These are phyloP conservation scores for Penicillium alfredii DNA, from an alignment of 495 filamentous ascomycete genomes.

Conservation along the genomic window DNA sequence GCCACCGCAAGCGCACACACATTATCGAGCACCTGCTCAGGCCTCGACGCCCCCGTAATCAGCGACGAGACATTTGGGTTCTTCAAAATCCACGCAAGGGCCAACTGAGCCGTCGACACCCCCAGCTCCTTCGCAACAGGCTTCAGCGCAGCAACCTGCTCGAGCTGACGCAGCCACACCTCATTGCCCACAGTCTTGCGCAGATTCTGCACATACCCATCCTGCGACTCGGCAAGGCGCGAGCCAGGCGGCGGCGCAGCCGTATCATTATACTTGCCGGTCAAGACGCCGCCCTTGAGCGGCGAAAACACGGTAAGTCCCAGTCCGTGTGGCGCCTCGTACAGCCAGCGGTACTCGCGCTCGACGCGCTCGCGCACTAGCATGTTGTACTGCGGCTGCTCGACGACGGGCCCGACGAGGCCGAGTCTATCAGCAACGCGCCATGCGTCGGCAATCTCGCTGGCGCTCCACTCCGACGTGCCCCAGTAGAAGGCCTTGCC, in stretches of 20 bases:
- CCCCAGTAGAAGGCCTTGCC: conserved; percentile 90
- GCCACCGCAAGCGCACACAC: conserved; percentile 55
- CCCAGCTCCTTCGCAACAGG: conserved; percentile 63
- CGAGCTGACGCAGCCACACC: conserved; percentile 16
- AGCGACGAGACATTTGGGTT: conserved; percentile 68
- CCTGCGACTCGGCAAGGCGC: conserved; percentile 37
- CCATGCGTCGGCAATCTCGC: conserved; percentile 74
- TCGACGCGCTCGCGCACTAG: conserved; percentile 67
- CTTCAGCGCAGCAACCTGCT: conserved; percentile 39
- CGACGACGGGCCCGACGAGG: conserved; percentile 74
- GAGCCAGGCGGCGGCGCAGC: conserved; percentile 30
- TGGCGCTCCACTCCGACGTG: conserved; percentile 79
- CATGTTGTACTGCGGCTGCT: conserved; percentile 84
- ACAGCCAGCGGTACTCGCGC: conserved; percentile 63
- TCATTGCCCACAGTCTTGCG: conserved; percentile 23
- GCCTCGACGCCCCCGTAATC: conserved; percentile 69
- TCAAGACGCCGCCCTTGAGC: conserved; percentile 65
- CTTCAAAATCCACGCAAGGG: conserved; percentile 73
- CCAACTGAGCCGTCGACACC: conserved; percentile 58
- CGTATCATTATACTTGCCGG: conserved; percentile 73
- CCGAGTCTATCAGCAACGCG: conserved; percentile 64
- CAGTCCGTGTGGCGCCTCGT: conserved; percentile 51
- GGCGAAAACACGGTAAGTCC: conserved; percentile 73
- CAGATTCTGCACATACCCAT: conserved; percentile 27
- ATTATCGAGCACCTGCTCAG: conserved; percentile 69